These are phyloP conservation scores for Talaromyces nanjingensis DNA, from an alignment of 495 filamentous ascomycete species.

Conservation along the genomic window DNA sequence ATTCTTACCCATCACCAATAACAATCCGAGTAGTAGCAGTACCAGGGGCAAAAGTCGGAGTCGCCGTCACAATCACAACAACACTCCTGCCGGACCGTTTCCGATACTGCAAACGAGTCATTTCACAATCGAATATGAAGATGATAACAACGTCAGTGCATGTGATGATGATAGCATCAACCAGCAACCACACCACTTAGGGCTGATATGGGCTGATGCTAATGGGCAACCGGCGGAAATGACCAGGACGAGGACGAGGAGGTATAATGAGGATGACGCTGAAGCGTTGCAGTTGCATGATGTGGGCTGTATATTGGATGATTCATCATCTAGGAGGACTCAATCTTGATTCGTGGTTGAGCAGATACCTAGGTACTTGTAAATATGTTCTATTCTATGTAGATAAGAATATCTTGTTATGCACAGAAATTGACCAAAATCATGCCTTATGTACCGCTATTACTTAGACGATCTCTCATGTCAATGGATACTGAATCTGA, in stretches of 20 bases:
- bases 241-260: neutral
- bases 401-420: no score
- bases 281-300: conserved; percentile 1
- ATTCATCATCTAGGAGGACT: neutral
- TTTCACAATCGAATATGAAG: conserved; percentile 8
- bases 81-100: neutral
- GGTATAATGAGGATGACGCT: neutral
- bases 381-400: neutral
- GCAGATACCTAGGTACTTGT: neutral
- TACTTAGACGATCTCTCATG: no score
- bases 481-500: no score
- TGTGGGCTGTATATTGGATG: neutral
- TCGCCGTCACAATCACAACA: neutral
- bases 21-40: neutral
- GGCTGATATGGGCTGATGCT: neutral
- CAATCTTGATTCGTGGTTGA: neutral
- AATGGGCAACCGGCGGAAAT: neutral
- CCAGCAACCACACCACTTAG: neutral
- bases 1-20: neutral
- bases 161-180: neutral
- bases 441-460: no score
- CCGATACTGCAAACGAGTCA: conserved; percentile 5
- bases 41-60: neutral
- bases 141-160: neutral
- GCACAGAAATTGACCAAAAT: no score